Percentiles rank a stretch among this genome's conserved stretches.
Evolutionary conservation across 306 rosid genomes (phyloP).

Genomic region (Lupinus albus): DNA sequence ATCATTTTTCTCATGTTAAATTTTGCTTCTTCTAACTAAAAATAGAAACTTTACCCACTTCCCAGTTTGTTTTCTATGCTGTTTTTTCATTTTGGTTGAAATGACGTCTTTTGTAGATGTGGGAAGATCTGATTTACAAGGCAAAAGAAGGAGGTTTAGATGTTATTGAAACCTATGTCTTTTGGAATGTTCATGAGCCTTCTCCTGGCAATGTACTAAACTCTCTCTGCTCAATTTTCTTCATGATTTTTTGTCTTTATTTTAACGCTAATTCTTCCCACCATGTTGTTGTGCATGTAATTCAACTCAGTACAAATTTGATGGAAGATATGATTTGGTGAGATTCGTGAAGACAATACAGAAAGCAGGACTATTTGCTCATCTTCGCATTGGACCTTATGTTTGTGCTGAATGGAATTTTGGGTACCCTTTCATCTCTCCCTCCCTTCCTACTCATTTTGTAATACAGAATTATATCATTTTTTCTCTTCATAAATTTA

Average conservation of each 20-base stretch:
- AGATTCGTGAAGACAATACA: constrained; percentile 85
- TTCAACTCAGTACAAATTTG: constrained; percentile 80
- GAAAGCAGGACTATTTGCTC: constrained; percentile 92
- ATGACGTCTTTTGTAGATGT: constrained; percentile 63
- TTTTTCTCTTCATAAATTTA: neutral
- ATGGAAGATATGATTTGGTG: constrained; percentile 88
- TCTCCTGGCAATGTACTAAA: constrained; percentile 84
- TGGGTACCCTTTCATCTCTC: constrained; percentile 60
- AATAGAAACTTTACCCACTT: constrained; percentile 5
- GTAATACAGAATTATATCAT: neutral
- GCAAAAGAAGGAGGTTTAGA: constrained; percentile 95
- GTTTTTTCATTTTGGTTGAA: constrained; percentile 22
- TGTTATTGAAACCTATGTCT: constrained; percentile 91
- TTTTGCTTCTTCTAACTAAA: neutral
- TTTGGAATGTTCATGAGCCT: constrained; percentile 98
- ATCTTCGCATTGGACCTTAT: constrained; percentile 97
- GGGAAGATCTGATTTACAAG: constrained; percentile 97
- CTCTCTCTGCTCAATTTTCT: constrained; percentile 23
- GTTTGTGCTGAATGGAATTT: constrained; percentile 99
- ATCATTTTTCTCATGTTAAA: neutral
- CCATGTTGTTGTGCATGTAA: neutral
- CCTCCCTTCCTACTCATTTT: constrained; percentile 3
- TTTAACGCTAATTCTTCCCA: constrained; percentile 27
- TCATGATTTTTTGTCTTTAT: neutral
- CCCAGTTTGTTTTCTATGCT: no score